Evolutionary conservation across 1,284 basidiomycete species (phyloP), one percentile per base, ranked within the genome.

Genomic region (Papiliotrema nemorosa): DNA sequence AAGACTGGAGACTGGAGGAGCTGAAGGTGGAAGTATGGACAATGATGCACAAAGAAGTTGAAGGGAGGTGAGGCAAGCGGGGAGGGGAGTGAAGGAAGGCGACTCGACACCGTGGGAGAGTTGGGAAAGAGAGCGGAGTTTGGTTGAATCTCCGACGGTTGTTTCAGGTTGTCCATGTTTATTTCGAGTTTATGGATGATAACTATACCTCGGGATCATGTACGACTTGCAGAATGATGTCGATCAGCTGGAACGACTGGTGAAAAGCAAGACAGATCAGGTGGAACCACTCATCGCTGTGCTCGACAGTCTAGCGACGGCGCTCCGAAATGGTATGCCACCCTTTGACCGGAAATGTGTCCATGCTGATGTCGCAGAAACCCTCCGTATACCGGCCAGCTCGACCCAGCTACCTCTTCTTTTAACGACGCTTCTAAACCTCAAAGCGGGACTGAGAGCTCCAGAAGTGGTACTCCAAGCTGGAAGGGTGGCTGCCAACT

Each of bases 401-500:
- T 22, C 27, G 24, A 35, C 44, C 10, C 10, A 5, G 16, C 50
- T 54, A 22, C 44, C 44, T 5, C 21, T 18, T 16, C 16, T 16
- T 59, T n/a, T 44, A 2, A 16, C 10, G 3, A 4, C 13, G 18
- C 9, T 44, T 34, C 18, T 33, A 22, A 22, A 36, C 35, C 24
- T 16, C n/a, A 12, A 20, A n/a, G 12, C 10, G 18, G 5, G 13
- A 18, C n/a, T 37, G 33, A 36, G 31, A n/a, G 33, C 21, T n/a
- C n/a, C 33, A 3, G 25, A 34, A 25, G 16, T 14, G 18, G 31
- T 35, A 16, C 26, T 42, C n/a, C 63, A 71, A 49, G 52, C 57
- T 3, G 66, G 60, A 0, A 53, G 72, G 25, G 66, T 65, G 1
- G 68, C 63, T 2, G 68, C 68, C 6, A 74, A 74, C 50, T 42